These are phyloP conservation scores for Closterium sp. DNA, from an alignment of 139 green algal species.

Conservation along the genomic window DNA sequence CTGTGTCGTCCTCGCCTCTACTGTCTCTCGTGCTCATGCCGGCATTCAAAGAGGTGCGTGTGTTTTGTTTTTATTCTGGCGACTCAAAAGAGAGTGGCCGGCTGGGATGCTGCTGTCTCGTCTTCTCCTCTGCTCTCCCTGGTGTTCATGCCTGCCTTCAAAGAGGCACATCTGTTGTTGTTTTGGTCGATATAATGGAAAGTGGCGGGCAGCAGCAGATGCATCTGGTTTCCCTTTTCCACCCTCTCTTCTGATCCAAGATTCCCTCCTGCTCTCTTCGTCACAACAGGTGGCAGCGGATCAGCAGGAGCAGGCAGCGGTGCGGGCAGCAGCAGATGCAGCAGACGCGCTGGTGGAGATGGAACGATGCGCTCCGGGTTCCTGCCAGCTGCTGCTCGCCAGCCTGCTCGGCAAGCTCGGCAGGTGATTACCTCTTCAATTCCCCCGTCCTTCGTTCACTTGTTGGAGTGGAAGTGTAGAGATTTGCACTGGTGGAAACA, in stretches of 20 bases:
- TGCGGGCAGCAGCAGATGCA: conserved; percentile 20
- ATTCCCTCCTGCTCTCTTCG: not conserved
- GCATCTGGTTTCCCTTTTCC: not conserved
- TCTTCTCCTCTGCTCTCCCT: not conserved
- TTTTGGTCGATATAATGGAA: too few relatives aligned
- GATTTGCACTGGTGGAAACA: not conserved
- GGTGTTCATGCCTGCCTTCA: not conserved
- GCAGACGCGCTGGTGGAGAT: conserved; percentile 16
- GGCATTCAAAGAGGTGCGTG: conserved; percentile 31
- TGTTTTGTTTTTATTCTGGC: not conserved
- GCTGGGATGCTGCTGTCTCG: not conserved
- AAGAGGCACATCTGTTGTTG: not conserved
- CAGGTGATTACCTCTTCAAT: not conserved
- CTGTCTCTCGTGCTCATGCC: conserved; percentile 32
- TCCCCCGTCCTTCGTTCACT: too few relatives aligned
- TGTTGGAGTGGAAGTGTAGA: too few relatives aligned
- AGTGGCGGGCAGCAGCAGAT: not conserved
- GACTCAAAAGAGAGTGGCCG: not conserved
- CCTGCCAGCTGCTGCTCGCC: conserved; percentile 1
- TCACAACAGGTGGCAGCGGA: conserved; percentile 13
- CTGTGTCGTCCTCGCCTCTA: conserved; percentile 3
- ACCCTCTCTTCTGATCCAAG: not conserved
- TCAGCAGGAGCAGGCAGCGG: conserved; percentile 3
- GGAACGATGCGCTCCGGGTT: conserved; percentile 10
- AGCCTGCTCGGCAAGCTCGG: conserved; percentile 18